These are phyloP conservation scores for Plasmodium vinckei DNA, from an alignment of 169 alveolate genomes.

Conservation along the genomic window DNA sequence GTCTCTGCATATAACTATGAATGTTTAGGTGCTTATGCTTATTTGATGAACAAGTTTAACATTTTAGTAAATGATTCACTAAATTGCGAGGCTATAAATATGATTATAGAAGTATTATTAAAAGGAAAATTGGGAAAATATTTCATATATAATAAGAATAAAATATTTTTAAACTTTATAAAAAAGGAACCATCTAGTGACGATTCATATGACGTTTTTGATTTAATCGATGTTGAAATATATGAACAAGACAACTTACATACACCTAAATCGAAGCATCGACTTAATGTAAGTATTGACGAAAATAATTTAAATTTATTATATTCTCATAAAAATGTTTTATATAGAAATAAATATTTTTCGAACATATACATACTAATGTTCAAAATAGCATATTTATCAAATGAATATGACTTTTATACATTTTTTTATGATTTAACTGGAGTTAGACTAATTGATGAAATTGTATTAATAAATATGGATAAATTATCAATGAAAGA, in stretches of 20 bases:
- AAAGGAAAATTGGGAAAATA: conserved; percentile 73
- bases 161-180: conserved; percentile 42
- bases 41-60: conserved; percentile 68
- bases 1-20: conserved; percentile 55
- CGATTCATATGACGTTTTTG: conserved; percentile 31
- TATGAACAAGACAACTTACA: conserved; percentile 17
- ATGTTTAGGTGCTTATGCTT: conserved; percentile 73
- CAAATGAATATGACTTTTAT: conserved; percentile 39
- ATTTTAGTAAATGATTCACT: conserved; percentile 48
- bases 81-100: conserved; percentile 68
- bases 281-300: conserved; percentile 64
- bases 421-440: conserved; percentile 64
- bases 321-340: conserved; percentile 35
- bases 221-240: conserved; percentile 48
- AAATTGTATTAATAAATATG: conserved; percentile 1
- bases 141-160: conserved; percentile 25
- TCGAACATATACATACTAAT: conserved; percentile 55
- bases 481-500: conserved; percentile 1
- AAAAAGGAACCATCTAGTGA: neutral
- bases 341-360: conserved; percentile 44
- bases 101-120: conserved; percentile 57
- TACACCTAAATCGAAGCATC: neutral
- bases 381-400: conserved; percentile 69
- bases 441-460: conserved; percentile 48
- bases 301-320: conserved; percentile 57